Percentiles rank a stretch among this genome's conserved stretches.
Conservation (phyloP, 139 green algal genomes). For the Spirogloea muscicola region DNA sequence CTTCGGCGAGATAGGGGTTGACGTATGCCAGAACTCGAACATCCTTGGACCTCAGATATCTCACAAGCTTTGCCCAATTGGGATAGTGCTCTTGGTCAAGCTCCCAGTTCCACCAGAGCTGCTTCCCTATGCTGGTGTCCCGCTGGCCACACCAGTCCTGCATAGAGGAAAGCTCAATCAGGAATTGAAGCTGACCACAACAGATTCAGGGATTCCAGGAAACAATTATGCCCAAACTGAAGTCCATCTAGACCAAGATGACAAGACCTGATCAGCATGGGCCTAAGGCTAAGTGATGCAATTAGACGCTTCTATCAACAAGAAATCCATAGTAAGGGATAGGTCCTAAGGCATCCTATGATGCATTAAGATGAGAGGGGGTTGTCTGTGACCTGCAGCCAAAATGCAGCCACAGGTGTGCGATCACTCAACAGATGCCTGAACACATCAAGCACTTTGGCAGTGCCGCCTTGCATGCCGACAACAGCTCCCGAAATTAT, state of each 20-base stretch:
- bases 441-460: slow-evolving; percentile 15
- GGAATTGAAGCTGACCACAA: no score
- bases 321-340: no score
- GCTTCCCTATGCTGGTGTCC: slow-evolving; percentile 30
- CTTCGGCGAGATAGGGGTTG: slow-evolving; percentile 20
- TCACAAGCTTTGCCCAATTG: slow-evolving; percentile 35
- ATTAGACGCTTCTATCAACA: no score
- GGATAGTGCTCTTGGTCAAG: slow-evolving; percentile 41
- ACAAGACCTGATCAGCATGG: no score
- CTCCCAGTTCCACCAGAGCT: slow-evolving; percentile 55
- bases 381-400: no score
- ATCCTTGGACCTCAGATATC: slow-evolving; percentile 10
- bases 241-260: no score
- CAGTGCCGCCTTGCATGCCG: slow-evolving; percentile 43
- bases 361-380: no score
- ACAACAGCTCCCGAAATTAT: slow-evolving; percentile 20
- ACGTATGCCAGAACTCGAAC: slow-evolving; percentile 25
- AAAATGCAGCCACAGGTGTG: slow-evolving; percentile 37
- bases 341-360: no score
- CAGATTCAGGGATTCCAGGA: no score
- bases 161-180: no score
- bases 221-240: no score
- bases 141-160: slow-evolving; percentile 44
- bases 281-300: no score
- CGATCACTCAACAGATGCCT: background rate